A percentile compares a stretch with the other conserved stretches of the same genome.
phyloP scores from a whole-genome alignment of 257 asterid species.

The Solanum dulcamara region DNA sequence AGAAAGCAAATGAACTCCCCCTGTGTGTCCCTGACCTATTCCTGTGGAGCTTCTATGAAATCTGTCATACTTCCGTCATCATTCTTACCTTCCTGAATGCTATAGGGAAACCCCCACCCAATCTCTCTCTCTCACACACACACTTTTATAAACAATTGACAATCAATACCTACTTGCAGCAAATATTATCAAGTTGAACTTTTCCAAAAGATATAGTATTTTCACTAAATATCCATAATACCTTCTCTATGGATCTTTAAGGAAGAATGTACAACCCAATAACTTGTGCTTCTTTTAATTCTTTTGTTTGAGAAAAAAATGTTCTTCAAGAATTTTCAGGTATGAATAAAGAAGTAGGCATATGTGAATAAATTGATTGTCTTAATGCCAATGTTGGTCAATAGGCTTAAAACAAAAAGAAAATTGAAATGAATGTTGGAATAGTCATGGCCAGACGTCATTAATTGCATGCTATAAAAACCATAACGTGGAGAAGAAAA shows the following conservation, averaged over 20 bases:
- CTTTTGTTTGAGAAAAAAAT: not conserved
- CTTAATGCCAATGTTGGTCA: not conserved
- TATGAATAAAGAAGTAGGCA: not conserved
- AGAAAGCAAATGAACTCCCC: not conserved
- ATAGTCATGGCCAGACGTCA: not conserved
- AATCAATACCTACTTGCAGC: not conserved
- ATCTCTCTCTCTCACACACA: not conserved
- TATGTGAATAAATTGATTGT: not conserved
- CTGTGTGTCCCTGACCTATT: not conserved
- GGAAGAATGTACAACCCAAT: not conserved
- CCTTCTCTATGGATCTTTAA: not conserved
- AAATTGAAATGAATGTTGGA: not conserved
- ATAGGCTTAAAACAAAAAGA: not conserved
- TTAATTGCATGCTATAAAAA: not conserved
- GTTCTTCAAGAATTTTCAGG: not conserved
- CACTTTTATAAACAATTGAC: not conserved
- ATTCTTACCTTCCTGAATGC: not conserved
- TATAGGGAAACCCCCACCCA: not conserved
- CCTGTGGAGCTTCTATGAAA: not conserved
- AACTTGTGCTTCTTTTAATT: not conserved
- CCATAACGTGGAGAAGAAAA: not conserved
- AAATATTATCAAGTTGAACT: not conserved
- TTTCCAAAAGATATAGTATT: not conserved
- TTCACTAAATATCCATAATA: not conserved
- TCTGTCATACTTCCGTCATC: not conserved